Evolutionary conservation across 495 filamentous ascomycete species (phyloP).

Genomic region (Chaetomidium leptoderma): DNA sequence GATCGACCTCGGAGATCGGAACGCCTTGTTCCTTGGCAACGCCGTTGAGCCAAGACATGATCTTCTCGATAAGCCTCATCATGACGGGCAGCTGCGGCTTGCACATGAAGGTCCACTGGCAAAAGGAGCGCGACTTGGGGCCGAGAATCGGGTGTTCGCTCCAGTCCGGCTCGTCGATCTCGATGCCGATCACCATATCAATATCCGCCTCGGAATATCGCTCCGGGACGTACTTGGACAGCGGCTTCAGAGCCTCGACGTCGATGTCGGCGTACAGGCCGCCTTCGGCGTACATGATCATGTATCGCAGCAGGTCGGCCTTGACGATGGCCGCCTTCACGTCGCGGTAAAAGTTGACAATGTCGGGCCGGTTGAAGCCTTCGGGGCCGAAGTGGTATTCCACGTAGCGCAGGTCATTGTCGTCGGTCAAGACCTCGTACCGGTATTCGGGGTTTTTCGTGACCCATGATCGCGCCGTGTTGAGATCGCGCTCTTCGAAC

Average conservation of each 20-base stretch:
- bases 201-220: constrained; percentile 48
- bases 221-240: constrained; percentile 50
- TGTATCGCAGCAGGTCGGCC: constrained; percentile 56
- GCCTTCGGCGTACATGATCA: constrained; percentile 55
- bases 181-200: constrained; percentile 59
- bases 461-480: constrained; percentile 53
- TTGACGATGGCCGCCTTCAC: constrained; percentile 58
- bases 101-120: constrained; percentile 66
- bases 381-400: constrained; percentile 54
- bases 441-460: constrained; percentile 53
- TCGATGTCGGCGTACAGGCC: constrained; percentile 58
- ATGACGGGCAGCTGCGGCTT: constrained; percentile 59
- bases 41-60: constrained; percentile 55
- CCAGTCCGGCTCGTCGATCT: constrained; percentile 62
- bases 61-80: constrained; percentile 57
- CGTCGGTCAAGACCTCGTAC: constrained; percentile 63
- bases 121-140: constrained; percentile 58
- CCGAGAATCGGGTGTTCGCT: constrained; percentile 58
- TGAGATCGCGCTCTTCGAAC: constrained; percentile 54
- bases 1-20: constrained; percentile 50
- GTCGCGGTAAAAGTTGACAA: constrained; percentile 53
- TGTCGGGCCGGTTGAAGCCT: constrained; percentile 57
- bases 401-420: constrained; percentile 56
- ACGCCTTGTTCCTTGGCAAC: constrained; percentile 51
- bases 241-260: constrained; percentile 48